A percentile compares a stretch with the other conserved stretches of the same genome.
Conservation (phyloP, 1,284 basidiomycete genomes). For the Ustilago tritici region DNA sequence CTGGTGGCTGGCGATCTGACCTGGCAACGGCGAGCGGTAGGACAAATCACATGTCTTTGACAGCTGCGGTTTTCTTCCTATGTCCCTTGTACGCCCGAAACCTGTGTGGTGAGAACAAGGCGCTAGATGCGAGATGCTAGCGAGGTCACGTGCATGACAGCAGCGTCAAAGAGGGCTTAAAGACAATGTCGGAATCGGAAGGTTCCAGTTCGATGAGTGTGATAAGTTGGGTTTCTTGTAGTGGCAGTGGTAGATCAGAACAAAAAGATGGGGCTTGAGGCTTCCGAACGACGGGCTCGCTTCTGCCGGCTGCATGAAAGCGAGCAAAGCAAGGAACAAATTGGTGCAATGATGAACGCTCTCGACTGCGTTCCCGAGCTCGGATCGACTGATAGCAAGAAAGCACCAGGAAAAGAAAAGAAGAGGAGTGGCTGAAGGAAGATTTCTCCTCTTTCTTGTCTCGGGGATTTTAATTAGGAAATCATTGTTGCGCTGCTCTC, state of each 20-base stretch:
- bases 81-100: not conserved
- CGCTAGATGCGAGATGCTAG: not conserved
- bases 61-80: not conserved
- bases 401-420: no score
- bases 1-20: not conserved
- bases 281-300: not conserved
- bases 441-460: no score
- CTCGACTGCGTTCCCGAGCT: conserved; percentile 14
- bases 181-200: not conserved
- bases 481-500: not conserved
- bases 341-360: not conserved
- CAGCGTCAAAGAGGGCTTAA: not conserved
- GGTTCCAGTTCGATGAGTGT: no score
- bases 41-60: not conserved
- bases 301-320: not conserved
- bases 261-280: not conserved
- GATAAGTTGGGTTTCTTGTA: no score
- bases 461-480: no score
- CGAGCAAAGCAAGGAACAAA: not conserved
- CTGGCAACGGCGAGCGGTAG: not conserved
- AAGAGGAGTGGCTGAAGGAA: no score
- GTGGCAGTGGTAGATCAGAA: no score
- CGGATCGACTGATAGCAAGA: conserved; percentile 11
- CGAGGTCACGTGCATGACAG: not conserved
- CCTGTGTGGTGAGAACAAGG: not conserved